phyloP scores from a whole-genome alignment of 1,284 basidiomycete species.

The Porogramme epimiltina region DNA sequence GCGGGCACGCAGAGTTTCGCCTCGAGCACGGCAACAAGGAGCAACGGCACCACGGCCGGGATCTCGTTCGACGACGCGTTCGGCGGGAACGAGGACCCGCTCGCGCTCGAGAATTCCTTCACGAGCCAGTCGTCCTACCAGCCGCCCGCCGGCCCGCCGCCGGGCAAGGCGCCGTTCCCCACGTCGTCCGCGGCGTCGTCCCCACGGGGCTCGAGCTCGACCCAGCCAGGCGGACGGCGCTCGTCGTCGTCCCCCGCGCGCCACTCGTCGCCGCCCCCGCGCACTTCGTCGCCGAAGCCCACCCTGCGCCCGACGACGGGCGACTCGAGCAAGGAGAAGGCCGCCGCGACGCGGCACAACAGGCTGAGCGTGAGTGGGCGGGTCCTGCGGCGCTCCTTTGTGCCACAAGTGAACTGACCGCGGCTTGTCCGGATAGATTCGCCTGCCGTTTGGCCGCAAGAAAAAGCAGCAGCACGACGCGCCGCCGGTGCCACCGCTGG shows the following conservation, averaged over 20 bases:
- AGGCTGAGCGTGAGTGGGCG: constrained; percentile 76
- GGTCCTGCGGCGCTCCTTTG: too few species aligned
- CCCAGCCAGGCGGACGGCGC: constrained; percentile 28
- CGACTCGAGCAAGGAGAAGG: constrained; percentile 54
- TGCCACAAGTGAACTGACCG: too few species aligned
- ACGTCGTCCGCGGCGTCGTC: constrained; percentile 39
- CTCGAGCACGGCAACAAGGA: constrained; percentile 13
- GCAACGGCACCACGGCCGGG: constrained; percentile 20
- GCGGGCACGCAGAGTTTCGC: constrained; percentile 9
- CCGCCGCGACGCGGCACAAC: constrained; percentile 57
- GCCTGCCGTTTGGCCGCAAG: constrained; percentile 75
- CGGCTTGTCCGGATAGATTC: constrained; percentile 59
- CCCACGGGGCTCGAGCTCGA: constrained; percentile 32
- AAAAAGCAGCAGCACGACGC: constrained; percentile 69
- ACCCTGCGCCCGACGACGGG: constrained; percentile 60
- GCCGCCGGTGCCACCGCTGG: constrained; percentile 40
- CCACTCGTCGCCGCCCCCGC: constrained; percentile 45
- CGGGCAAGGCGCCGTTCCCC: constrained; percentile 17
- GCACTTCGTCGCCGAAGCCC: constrained; percentile 57
- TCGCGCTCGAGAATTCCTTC: constrained; percentile 42
- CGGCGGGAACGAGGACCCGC: constrained; percentile 45
- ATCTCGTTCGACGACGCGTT: constrained; percentile 66
- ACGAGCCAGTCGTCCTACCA: constrained; percentile 23
- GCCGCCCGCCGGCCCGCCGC: constrained; percentile 36
- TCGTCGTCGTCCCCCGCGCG: constrained; percentile 26